Conservation (phyloP, 2,329 filamentous ascomycete genomes). For the Aspergillus hortae region DNA sequence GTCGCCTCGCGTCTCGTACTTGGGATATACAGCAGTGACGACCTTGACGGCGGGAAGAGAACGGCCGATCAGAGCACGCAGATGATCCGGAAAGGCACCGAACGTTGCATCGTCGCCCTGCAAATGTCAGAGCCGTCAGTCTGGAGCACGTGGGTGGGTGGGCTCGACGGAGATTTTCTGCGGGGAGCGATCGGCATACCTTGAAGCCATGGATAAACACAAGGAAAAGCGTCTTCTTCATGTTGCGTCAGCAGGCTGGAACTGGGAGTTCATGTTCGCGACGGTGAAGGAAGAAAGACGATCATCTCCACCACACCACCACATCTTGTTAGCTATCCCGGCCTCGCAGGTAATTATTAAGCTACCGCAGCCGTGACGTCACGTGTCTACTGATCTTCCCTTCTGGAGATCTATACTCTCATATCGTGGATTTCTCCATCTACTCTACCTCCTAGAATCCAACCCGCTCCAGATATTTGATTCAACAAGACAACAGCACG, state of each 20-base stretch:
- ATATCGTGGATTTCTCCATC: no score
- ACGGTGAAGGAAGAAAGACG: background rate
- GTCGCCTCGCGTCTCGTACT: constrained; percentile 49
- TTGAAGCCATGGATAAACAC: constrained; percentile 50
- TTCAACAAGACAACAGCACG: no score
- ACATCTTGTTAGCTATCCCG: no score
- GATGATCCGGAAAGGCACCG: constrained; percentile 43
- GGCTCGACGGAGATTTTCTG: no score
- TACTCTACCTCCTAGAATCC: no score
- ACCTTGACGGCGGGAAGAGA: constrained; percentile 42
- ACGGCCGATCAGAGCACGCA: constrained; percentile 40
- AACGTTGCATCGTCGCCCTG: constrained; percentile 51
- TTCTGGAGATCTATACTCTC: no score
- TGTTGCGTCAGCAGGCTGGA: constrained; percentile 17
- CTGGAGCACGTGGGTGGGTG: background rate
- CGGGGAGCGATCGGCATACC: constrained; percentile 24
- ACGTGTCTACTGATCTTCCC: no score
- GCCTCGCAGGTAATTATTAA: no score
- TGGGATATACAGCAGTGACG: constrained; percentile 43
- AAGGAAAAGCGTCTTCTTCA: constrained; percentile 46
- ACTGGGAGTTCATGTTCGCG: constrained; percentile 6
- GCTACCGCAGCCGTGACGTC: no score
- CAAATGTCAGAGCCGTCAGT: background rate
- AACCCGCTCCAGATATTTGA: no score
- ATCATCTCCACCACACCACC: no score